phyloP scores from a whole-genome alignment of 495 filamentous ascomycete species.

The Choiromyces venosus region DNA sequence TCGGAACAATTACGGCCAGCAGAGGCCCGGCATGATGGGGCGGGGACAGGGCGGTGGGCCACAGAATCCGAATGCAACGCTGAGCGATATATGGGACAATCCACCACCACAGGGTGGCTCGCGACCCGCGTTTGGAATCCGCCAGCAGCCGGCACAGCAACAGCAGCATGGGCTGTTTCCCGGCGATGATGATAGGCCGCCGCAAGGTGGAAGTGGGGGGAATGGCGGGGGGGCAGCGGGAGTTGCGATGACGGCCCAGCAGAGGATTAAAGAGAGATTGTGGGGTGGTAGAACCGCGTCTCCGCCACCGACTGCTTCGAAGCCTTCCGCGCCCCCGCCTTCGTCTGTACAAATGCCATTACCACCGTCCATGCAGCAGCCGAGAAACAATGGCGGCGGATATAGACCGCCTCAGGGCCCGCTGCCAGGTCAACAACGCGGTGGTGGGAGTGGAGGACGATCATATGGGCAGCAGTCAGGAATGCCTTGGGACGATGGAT shows the following conservation, averaged over 20 bases:
- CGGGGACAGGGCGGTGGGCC: slow-evolving; percentile 24
- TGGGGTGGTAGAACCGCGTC: slow-evolving; percentile 49
- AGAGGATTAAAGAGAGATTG: slow-evolving; percentile 61
- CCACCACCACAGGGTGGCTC: slow-evolving; percentile 47
- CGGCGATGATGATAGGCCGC: slow-evolving; percentile 35
- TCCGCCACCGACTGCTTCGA: slow-evolving; percentile 16
- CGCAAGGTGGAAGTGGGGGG: slow-evolving; percentile 36
- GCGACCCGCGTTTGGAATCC: slow-evolving; percentile 55
- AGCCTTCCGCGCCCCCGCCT: slow-evolving; percentile 44
- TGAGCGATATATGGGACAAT: slow-evolving; percentile 83
- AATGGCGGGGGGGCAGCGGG: slow-evolving; percentile 45
- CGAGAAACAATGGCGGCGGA: slow-evolving; percentile 33
- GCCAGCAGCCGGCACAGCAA: slow-evolving; percentile 35
- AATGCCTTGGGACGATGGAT: slow-evolving; percentile 39
- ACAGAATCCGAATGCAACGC: slow-evolving; percentile 45
- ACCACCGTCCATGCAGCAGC: slow-evolving; percentile 22
- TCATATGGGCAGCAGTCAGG: slow-evolving; percentile 16
- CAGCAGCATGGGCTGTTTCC: slow-evolving; percentile 41
- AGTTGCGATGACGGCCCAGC: slow-evolving; percentile 50
- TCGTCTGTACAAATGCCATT: slow-evolving; percentile 34
- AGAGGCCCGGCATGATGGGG: slow-evolving; percentile 40
- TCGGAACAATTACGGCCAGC: slow-evolving; percentile 51
- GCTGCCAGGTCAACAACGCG: slow-evolving; percentile 25
- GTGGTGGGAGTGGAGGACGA: slow-evolving; percentile 29
- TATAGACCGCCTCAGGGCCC: slow-evolving; percentile 36